These are phyloP conservation scores for Astragalus membranaceus DNA, from an alignment of 306 rosid species.

Conservation along the genomic window DNA sequence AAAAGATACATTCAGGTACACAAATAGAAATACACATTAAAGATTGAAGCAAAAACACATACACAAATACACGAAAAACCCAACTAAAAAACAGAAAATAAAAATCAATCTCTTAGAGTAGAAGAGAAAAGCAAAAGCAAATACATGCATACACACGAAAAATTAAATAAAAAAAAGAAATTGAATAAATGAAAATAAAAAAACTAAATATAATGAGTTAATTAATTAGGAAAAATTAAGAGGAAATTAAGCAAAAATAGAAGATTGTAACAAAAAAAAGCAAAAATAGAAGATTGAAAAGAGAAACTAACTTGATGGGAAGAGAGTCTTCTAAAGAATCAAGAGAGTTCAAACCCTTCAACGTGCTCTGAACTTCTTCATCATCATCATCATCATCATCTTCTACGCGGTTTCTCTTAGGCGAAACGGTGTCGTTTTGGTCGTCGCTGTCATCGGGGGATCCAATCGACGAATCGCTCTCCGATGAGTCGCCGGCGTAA, in stretches of 20 bases:
- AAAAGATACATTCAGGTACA: background rate
- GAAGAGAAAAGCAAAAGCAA: background rate
- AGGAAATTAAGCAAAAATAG: background rate
- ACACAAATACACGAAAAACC: background rate
- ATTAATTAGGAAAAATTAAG: background rate
- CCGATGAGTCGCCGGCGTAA: constrained; percentile 27
- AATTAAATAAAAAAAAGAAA: background rate
- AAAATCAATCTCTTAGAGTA: background rate
- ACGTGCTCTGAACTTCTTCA: constrained; percentile 47
- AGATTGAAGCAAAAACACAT: background rate
- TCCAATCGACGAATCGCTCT: constrained; percentile 71
- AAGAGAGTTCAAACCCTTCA: constrained; percentile 37
- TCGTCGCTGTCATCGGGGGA: constrained; percentile 49
- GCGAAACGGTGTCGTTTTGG: background rate
- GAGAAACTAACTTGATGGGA: constrained; percentile 59
- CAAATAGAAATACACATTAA: background rate
- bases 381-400: constrained; percentile 25
- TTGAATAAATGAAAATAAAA: background rate
- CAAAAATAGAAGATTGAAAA: background rate
- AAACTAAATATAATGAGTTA: background rate
- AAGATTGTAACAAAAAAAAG: too few species aligned
- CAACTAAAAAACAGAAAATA: background rate
- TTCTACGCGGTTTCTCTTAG: background rate
- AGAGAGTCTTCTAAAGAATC: constrained; percentile 70
- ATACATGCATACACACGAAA: background rate